A percentile compares a stretch with the other conserved stretches of the same genome.
These are phyloP conservation scores for Rutstroemia sydowiana DNA, from an alignment of 2,329 filamentous ascomycete genomes.

Conservation along the genomic window DNA sequence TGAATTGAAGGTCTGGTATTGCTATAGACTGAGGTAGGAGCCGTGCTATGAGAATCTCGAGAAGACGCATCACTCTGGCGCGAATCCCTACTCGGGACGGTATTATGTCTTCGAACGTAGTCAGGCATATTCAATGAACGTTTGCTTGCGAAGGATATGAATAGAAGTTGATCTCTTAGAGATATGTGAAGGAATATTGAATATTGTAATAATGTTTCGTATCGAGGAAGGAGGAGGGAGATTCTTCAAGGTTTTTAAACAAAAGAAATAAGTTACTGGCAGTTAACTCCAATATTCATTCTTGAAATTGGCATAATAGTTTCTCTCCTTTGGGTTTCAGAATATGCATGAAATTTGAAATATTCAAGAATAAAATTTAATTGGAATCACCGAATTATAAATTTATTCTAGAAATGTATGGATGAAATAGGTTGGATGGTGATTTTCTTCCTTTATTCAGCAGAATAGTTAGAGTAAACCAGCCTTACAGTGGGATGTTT, in stretches of 20 bases:
- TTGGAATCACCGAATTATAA: no score
- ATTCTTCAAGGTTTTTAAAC: constrained; percentile 8
- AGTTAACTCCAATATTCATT: constrained; percentile 6
- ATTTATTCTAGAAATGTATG: no score
- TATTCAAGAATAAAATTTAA: no score
- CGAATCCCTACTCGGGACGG: constrained; percentile 31
- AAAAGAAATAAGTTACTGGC: constrained; percentile 11
- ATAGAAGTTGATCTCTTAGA: background rate
- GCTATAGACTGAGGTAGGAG: constrained; percentile 39
- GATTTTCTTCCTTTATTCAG: background rate
- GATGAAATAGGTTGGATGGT: background rate
- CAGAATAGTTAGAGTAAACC: no score
- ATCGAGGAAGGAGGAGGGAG: background rate
- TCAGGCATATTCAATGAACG: constrained; percentile 20
- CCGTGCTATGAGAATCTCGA: constrained; percentile 40
- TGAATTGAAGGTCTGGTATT: constrained; percentile 30
- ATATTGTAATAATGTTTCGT: constrained; percentile 1
- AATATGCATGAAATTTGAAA: background rate
- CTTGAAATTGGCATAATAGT: constrained; percentile 19
- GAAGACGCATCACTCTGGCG: constrained; percentile 37
- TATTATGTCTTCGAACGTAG: constrained; percentile 22
- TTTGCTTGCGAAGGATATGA: background rate
- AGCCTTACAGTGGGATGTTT: background rate
- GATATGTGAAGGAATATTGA: background rate
- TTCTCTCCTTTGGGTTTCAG: constrained; percentile 11